A percentile compares a stretch with the other conserved stretches of the same genome.
Conservation (phyloP, 768 basidiomycete genomes). For the Pulveroboletus frians region DNA sequence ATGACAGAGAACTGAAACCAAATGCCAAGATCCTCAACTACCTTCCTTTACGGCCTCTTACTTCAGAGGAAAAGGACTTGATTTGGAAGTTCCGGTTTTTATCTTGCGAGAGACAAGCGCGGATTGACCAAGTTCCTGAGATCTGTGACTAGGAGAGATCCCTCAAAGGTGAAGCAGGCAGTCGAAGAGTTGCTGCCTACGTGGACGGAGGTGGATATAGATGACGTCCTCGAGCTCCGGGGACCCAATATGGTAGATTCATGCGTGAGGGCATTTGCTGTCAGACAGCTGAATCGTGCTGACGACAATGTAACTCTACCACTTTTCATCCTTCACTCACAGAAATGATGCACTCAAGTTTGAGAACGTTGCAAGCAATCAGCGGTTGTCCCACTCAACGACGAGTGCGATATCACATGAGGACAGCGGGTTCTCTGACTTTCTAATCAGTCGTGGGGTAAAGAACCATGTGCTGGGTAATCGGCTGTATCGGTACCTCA, state of each 20-base stretch:
- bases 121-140: constrained; percentile 97
- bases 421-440: constrained; percentile 90
- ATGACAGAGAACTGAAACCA: constrained; percentile 93
- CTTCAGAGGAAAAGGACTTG: constrained; percentile 89
- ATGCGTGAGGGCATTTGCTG: constrained; percentile 89
- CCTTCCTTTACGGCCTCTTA: constrained; percentile 81
- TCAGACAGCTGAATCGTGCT: constrained; percentile 81
- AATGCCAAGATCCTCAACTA: constrained; percentile 93
- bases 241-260: constrained; percentile 90
- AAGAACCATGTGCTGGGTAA: constrained; percentile 83
- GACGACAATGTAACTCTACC: constrained; percentile 78
- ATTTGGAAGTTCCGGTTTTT: constrained; percentile 99
- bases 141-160: constrained; percentile 95
- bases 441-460: constrained; percentile 82
- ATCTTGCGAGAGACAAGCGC: constrained; percentile 84
- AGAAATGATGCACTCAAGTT: constrained; percentile 72
- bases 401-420: constrained; percentile 79
- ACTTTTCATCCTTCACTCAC: neutral
- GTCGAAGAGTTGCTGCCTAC: constrained; percentile 92
- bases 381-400: constrained; percentile 66
- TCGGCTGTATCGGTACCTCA: constrained; percentile 93
- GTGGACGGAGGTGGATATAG: constrained; percentile 96
- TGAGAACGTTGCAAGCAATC: constrained; percentile 76
- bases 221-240: constrained; percentile 91
- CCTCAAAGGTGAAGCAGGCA: constrained; percentile 94